Evolutionary conservation across 257 asterid genomes (phyloP).

Genomic region (Rubia yunnanensis): DNA sequence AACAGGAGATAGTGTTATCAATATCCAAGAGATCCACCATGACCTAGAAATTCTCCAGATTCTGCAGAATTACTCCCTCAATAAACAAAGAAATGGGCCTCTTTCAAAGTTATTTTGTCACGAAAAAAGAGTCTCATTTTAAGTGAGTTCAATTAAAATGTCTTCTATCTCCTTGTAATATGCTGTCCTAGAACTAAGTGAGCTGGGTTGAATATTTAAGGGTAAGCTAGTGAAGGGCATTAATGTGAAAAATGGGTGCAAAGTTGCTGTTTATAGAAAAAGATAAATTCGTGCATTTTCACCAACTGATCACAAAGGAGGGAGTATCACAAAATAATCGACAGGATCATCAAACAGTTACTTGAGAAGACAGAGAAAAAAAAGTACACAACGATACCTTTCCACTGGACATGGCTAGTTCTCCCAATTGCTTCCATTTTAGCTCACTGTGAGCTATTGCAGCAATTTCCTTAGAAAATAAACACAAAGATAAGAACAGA

Average conservation of each 20-base stretch:
- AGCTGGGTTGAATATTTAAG: too few species aligned
- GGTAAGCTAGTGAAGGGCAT: not conserved
- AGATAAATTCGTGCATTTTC: not conserved
- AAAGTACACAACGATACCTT: slow-evolving; percentile 43
- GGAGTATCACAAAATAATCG: not conserved
- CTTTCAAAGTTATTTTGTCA: too few species aligned
- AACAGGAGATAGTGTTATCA: not conserved
- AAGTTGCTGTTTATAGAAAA: not conserved
- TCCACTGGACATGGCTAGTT: slow-evolving; percentile 90
- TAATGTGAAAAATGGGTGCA: not conserved
- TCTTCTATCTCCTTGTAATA: not conserved
- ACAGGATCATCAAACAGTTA: not conserved
- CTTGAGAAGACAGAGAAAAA: too few species aligned
- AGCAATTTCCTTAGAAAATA: slow-evolving; percentile 70
- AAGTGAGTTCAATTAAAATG: too few species aligned
- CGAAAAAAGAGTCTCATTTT: too few species aligned
- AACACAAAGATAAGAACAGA: slow-evolving; percentile 11
- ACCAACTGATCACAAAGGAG: too few species aligned
- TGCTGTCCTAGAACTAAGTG: too few species aligned
- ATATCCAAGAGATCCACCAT: not conserved
- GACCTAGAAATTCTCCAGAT: too few species aligned
- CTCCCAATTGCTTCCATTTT: slow-evolving; percentile 98
- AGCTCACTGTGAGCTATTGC: slow-evolving; percentile 63
- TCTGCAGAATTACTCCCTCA: not conserved
- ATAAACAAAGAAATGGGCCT: too few species aligned